Evolutionary conservation across 495 filamentous ascomycete species (phyloP).

Genomic region (Penicillium waksmanii): DNA sequence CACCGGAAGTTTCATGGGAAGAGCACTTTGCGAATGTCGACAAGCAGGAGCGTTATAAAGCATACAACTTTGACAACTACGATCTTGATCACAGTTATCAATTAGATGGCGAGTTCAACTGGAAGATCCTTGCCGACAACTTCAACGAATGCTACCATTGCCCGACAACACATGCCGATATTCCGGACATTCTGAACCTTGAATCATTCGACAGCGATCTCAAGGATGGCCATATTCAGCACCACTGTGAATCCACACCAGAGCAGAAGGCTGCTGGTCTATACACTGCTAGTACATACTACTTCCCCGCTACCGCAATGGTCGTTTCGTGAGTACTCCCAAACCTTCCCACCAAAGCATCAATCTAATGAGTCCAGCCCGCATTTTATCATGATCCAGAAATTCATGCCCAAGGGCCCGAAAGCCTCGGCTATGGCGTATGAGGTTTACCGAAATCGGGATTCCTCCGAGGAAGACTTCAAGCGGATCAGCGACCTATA

Average conservation of each 20-base stretch:
- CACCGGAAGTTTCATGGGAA: conserved; percentile 48
- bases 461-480: conserved; percentile 46
- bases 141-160: conserved; percentile 70
- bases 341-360: background rate
- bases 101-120: conserved; percentile 53
- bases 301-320: conserved; percentile 49
- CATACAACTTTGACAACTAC: conserved; percentile 64
- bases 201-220: conserved; percentile 47
- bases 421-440: conserved; percentile 45
- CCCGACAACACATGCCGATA: conserved; percentile 52
- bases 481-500: conserved; percentile 45
- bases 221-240: conserved; percentile 46
- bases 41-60: conserved; percentile 44
- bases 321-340: conserved; percentile 47
- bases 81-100: conserved; percentile 59
- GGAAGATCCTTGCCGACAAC: conserved; percentile 66
- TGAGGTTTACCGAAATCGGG: conserved; percentile 53
- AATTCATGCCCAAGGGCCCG: conserved; percentile 47
- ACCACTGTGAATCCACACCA: conserved; percentile 44
- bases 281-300: conserved; percentile 47
- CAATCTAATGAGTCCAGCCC: conserved; percentile 29
- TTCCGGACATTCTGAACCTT: conserved; percentile 48
- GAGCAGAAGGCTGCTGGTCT: conserved; percentile 42
- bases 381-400: conserved; percentile 54
- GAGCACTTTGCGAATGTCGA: conserved; percentile 50